phyloP scores from a whole-genome alignment of 768 basidiomycete species.

The Termitomyces sp. region DNA sequence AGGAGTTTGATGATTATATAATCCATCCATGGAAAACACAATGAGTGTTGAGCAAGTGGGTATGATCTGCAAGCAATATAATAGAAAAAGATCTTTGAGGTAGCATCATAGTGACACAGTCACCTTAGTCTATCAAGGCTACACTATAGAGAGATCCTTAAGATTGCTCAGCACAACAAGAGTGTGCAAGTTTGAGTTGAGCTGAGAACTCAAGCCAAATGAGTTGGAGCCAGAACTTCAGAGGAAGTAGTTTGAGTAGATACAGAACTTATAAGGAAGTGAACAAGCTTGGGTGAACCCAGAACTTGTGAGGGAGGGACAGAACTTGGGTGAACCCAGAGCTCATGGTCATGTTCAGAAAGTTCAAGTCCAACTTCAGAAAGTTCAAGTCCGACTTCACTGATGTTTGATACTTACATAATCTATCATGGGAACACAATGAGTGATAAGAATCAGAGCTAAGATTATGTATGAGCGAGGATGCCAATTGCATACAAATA shows the following conservation, averaged over 20 bases:
- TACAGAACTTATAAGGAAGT: too few species aligned
- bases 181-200: neutral
- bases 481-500: too few species aligned
- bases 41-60: neutral
- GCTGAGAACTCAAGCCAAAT: neutral
- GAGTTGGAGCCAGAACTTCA: neutral
- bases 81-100: neutral
- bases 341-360: too few species aligned
- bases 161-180: neutral
- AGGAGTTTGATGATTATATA: neutral
- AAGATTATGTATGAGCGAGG: too few species aligned
- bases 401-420: too few species aligned
- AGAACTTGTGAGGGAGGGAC: too few species aligned
- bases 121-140: neutral
- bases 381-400: too few species aligned
- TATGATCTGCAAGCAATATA: neutral
- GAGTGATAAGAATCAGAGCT: too few species aligned
- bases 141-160: neutral
- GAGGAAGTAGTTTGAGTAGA: too few species aligned
- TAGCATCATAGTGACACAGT: neutral
- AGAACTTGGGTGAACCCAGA: too few species aligned
- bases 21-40: neutral
- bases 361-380: too few species aligned
- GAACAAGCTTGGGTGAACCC: neutral
- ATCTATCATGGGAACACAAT: too few species aligned